phyloP scores from a whole-genome alignment of 2,329 filamentous ascomycete genomes.

The Teratosphaeria viscida region DNA sequence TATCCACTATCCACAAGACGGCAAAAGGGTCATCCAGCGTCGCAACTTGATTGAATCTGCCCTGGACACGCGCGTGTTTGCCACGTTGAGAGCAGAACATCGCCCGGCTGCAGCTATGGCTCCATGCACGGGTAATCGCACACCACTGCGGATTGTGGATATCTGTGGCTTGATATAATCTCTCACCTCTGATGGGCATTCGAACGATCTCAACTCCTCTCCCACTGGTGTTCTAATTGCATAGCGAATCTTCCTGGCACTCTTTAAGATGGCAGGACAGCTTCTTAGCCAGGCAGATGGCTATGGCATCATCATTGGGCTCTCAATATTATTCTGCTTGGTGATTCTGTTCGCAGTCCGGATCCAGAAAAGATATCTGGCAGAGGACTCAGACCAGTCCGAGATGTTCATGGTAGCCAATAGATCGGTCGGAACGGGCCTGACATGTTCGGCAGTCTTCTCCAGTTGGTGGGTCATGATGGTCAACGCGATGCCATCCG shows the following conservation, averaged over 20 bases:
- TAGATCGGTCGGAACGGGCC: constrained; percentile 17
- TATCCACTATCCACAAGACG: background rate
- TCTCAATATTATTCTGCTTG: constrained; percentile 37
- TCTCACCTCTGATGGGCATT: background rate
- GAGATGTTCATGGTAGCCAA: constrained; percentile 35
- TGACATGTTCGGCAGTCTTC: constrained; percentile 25
- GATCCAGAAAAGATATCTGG: constrained; percentile 34
- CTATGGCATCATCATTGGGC: constrained; percentile 41
- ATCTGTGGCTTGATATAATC: background rate
- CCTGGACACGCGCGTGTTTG: background rate
- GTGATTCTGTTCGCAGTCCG: constrained; percentile 39
- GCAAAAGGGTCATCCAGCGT: background rate
- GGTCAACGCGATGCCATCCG: background rate
- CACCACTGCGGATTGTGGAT: background rate
- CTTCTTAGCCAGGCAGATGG: constrained; percentile 27
- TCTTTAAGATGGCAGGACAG: background rate
- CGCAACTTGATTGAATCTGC: background rate
- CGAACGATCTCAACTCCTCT: background rate
- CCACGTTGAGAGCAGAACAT: background rate
- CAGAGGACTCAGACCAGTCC: constrained; percentile 35
- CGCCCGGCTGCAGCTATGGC: background rate
- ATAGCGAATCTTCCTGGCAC: background rate
- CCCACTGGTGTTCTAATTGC: background rate
- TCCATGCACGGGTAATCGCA: background rate
- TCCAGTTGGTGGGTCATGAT: constrained; percentile 14